Evolutionary conservation across 345 rosid species (phyloP), one percentile per base, ranked within the genome.

Genomic region (Pseudoturritis turrita): DNA sequence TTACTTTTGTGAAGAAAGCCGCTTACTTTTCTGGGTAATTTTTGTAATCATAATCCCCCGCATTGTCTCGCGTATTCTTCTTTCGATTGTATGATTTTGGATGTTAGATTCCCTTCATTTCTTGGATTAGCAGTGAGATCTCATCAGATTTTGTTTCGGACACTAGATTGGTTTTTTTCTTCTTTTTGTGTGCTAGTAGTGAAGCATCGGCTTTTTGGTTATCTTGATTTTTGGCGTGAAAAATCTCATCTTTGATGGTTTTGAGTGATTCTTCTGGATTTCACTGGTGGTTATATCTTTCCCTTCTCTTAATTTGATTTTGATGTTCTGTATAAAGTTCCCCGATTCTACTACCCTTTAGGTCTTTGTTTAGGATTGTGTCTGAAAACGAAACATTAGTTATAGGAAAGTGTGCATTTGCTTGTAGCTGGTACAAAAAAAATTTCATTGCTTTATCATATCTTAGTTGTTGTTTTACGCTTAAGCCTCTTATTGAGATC

Each of bases 101-200:
- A 49, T 43, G 23, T 65, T 58, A 29, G 54, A 65, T 74, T 74
- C 39, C 28, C 28, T 12, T 21, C 49, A 13, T 43, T 26, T 61
- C 37, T 44, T 18, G 21, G 50, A 49, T 51, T 74, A 1, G n/a
- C 17, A 3, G 9, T 9, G 31, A 53, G 74, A 68, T 75, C 79
- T 54, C 25, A 37, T 63, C n/a, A 11, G 28, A 52, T 26, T 63
- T 46, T 7, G 43, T 17, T 3, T 64, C 4, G 1, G 6, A n/a
- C 40, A 55, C 41, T 31, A 28, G 39, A 31, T 17, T 45, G 10
- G 3, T 29, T 44, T 43, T 39, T n/a, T n/a, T n/a, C n/a, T n/a
- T n/a, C n/a, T n/a, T n/a, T n/a, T n/a, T n/a, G n/a, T n/a, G n/a
- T n/a, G n/a, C n/a, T n/a, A n/a, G n/a, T n/a, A n/a, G n/a, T n/a